phyloP scores from a whole-genome alignment of 176 grass and related monocot species.

The Carex kokanica region DNA sequence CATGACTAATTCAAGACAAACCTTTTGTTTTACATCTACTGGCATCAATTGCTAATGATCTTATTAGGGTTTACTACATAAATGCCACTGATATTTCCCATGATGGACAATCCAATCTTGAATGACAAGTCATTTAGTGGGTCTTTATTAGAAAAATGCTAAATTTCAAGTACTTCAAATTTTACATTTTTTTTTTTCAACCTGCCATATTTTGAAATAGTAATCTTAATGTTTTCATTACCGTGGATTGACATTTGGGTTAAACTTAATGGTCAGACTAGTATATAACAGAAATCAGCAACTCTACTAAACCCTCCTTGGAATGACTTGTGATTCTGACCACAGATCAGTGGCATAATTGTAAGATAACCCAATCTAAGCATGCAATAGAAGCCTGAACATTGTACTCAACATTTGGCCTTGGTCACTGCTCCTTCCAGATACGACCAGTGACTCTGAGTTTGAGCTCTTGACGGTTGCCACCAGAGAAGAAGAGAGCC shows the following conservation, averaged over 20 bases:
- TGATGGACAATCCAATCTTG: neutral
- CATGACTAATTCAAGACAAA: slow-evolving; percentile 14
- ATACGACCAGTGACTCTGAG: slow-evolving; percentile 25
- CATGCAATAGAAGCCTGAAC: slow-evolving; percentile 18
- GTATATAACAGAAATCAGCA: neutral
- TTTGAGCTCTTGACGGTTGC: slow-evolving; percentile 27
- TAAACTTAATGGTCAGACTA: neutral
- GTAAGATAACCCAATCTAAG: slow-evolving; percentile 11
- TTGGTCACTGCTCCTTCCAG: slow-evolving; percentile 29
- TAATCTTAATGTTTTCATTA: neutral
- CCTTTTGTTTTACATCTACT: slow-evolving; percentile 7
- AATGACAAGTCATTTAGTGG: neutral
- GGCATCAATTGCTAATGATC: slow-evolving; percentile 4
- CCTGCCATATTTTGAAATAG: neutral
- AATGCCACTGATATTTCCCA: slow-evolving; percentile 1
- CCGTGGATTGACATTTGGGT: neutral
- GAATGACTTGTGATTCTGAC: slow-evolving; percentile 8
- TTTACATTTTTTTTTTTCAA: slow-evolving; percentile 7
- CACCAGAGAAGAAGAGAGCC: slow-evolving; percentile 30
- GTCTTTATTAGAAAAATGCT: slow-evolving; percentile 12
- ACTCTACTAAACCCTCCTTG: slow-evolving; percentile 7
- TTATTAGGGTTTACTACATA: neutral
- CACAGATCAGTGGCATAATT: slow-evolving; percentile 4
- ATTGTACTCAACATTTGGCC: slow-evolving; percentile 5
- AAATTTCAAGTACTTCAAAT: neutral